These are phyloP conservation scores for Schwanniomyces occidentalis DNA, from an alignment of 805 yeast genomes.

Conservation along the genomic window DNA sequence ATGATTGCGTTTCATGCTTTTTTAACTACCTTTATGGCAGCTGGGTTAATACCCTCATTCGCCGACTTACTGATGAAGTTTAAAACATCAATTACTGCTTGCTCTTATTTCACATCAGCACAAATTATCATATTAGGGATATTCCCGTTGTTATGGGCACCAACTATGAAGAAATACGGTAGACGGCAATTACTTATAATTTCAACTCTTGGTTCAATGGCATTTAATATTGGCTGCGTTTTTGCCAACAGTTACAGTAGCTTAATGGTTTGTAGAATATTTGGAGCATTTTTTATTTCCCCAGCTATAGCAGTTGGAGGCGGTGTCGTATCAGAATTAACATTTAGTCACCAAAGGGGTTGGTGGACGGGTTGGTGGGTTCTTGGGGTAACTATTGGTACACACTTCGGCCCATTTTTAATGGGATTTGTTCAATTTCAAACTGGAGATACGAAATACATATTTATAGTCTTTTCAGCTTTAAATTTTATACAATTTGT, in stretches of 20 bases:
- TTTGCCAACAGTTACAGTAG: slow-evolving; percentile 11
- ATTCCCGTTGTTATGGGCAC: slow-evolving; percentile 17
- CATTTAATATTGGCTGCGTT: slow-evolving; percentile 14
- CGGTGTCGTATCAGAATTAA: slow-evolving; percentile 13
- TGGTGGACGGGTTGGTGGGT: slow-evolving; percentile 17
- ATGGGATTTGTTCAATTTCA: slow-evolving; percentile 16
- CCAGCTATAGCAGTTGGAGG: slow-evolving; percentile 17
- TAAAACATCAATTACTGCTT: slow-evolving; percentile 8
- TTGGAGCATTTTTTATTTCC: slow-evolving; percentile 14
- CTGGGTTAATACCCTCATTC: slow-evolving; percentile 16
- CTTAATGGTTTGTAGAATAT: slow-evolving; percentile 13
- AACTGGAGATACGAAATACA: slow-evolving; percentile 10
- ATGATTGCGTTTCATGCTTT: slow-evolving; percentile 18
- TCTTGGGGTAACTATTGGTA: slow-evolving; percentile 14
- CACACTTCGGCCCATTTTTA: slow-evolving; percentile 16
- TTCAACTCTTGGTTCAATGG: slow-evolving; percentile 11
- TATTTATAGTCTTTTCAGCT: slow-evolving; percentile 13
- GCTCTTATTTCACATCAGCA: slow-evolving; percentile 14
- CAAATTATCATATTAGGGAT: slow-evolving; percentile 15
- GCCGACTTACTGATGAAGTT: slow-evolving; percentile 10
- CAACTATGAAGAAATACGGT: slow-evolving; percentile 16
- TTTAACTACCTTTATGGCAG: slow-evolving; percentile 17
- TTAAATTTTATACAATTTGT: slow-evolving; percentile 14
- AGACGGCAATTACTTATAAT: slow-evolving; percentile 10
- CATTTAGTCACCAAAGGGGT: slow-evolving; percentile 18